Evolutionary conservation across 306 rosid genomes (phyloP).

Genomic region (Canavalia ensiformis): DNA sequence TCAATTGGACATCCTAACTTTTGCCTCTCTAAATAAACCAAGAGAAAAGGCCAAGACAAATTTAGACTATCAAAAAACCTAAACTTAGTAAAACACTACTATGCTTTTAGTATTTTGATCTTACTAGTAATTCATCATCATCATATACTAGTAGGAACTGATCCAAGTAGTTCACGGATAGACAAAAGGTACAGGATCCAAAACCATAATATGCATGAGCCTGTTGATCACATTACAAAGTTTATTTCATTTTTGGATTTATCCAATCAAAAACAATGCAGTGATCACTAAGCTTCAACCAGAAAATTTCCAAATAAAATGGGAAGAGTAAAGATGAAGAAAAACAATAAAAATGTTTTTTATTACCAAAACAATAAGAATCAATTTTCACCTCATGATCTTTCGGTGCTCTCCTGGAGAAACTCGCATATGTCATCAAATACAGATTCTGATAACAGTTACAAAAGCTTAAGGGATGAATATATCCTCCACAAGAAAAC

Average conservation of each 20-base stretch:
- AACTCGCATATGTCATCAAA: conserved; percentile 20
- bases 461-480: conserved; percentile 33
- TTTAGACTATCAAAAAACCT: conserved; percentile 2
- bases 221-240: too few relatives aligned
- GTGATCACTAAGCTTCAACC: too few relatives aligned
- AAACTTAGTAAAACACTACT: conserved; percentile 19
- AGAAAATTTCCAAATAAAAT: too few relatives aligned
- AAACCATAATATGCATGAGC: conserved; percentile 20
- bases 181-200: conserved; percentile 67
- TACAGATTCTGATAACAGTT: conserved; percentile 43
- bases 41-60: conserved; percentile 36
- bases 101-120: conserved; percentile 45
- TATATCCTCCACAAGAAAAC: conserved; percentile 47
- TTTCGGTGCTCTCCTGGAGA: conserved; percentile 41
- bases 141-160: conserved; percentile 72
- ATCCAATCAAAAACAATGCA: too few relatives aligned
- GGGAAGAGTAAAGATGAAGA: too few relatives aligned
- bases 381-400: conserved; percentile 54
- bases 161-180: conserved; percentile 81
- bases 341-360: too few relatives aligned
- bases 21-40: conserved; percentile 51
- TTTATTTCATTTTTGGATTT: too few relatives aligned
- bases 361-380: conserved; percentile 3
- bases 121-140: conserved; percentile 74
- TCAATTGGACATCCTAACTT: conserved; percentile 67